Conservation (phyloP, 805 yeast genomes). For the Saccharomyces kudriavzevii region DNA sequence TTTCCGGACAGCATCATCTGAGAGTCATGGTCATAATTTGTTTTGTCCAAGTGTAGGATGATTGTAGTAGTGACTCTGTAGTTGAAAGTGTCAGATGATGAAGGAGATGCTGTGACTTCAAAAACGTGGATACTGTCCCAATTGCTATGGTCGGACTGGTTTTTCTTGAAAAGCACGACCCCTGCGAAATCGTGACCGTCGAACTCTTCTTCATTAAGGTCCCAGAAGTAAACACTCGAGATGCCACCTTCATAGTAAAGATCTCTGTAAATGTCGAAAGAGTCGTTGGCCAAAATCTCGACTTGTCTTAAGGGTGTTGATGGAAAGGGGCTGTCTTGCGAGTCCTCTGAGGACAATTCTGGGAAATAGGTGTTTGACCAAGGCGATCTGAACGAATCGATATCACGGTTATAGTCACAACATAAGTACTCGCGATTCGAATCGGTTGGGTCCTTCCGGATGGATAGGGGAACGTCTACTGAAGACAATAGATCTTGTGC, state of each 20-base stretch:
- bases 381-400: slow-evolving; percentile 87
- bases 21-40: slow-evolving; percentile 21
- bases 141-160: slow-evolving; percentile 36
- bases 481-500: slow-evolving; percentile 84
- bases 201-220: slow-evolving; percentile 48
- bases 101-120: slow-evolving; percentile 46
- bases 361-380: slow-evolving; percentile 66
- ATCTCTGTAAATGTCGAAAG: slow-evolving; percentile 88
- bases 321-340: slow-evolving; percentile 70
- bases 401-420: slow-evolving; percentile 93
- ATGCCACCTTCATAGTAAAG: slow-evolving; percentile 92
- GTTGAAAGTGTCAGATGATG: slow-evolving; percentile 28
- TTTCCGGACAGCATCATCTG: slow-evolving; percentile 63
- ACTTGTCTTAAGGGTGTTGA: slow-evolving; percentile 56
- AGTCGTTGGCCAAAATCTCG: slow-evolving; percentile 77
- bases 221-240: slow-evolving; percentile 89
- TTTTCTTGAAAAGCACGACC: slow-evolving; percentile 74
- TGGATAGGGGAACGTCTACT: slow-evolving; percentile 71
- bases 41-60: slow-evolving; percentile 55
- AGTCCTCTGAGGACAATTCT: slow-evolving; percentile 37
- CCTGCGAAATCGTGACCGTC: slow-evolving; percentile 64
- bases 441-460: slow-evolving; percentile 31
- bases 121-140: slow-evolving; percentile 96
- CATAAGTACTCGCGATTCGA: slow-evolving; percentile 55
- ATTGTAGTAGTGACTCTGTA: slow-evolving; percentile 85